Percentiles rank a stretch among this genome's conserved stretches.
These are phyloP conservation scores for Rosa multiflora DNA, from an alignment of 306 rosid genomes.

Conservation along the genomic window DNA sequence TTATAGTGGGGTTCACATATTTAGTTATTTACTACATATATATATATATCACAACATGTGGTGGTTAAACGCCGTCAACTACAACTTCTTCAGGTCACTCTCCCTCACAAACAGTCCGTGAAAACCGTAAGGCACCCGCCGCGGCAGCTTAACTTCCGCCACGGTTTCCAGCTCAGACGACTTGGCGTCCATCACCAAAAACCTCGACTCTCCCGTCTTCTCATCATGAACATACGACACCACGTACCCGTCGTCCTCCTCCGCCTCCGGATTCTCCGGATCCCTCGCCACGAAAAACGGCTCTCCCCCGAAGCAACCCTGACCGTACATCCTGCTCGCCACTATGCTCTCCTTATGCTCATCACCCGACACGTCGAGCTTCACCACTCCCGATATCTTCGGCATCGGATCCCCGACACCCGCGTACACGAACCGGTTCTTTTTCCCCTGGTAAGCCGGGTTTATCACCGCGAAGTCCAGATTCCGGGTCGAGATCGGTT, in stretches of 20 bases:
- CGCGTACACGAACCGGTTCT: conserved; percentile 63
- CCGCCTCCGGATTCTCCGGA: conserved; percentile 20
- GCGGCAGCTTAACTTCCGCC: conserved; percentile 73
- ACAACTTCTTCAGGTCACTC: conserved; percentile 40
- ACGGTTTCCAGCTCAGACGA: conserved; percentile 69
- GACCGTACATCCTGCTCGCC: conserved; percentile 62
- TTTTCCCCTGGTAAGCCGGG: conserved; percentile 38
- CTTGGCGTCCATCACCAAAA: conserved; percentile 82
- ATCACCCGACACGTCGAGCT: conserved; percentile 56
- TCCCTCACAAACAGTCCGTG: conserved; percentile 83
- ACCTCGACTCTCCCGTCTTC: conserved; percentile 58
- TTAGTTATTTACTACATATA: not conserved
- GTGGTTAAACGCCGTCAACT: not conserved
- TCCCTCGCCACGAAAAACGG: conserved; percentile 80
- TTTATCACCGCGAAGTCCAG: conserved; percentile 72
- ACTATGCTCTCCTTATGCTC: conserved; percentile 51
- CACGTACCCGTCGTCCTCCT: conserved; percentile 71
- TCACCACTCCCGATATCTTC: conserved; percentile 80
- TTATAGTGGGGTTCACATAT: not conserved
- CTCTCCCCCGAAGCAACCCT: conserved; percentile 75
- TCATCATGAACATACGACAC: conserved; percentile 71
- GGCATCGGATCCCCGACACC: conserved; percentile 91
- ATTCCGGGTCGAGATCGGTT: conserved; percentile 67
- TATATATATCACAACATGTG: not conserved
- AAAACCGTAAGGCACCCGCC: conserved; percentile 85